phyloP scores from a whole-genome alignment of 148 eudicot species.

The Arctostaphylos glauca region DNA sequence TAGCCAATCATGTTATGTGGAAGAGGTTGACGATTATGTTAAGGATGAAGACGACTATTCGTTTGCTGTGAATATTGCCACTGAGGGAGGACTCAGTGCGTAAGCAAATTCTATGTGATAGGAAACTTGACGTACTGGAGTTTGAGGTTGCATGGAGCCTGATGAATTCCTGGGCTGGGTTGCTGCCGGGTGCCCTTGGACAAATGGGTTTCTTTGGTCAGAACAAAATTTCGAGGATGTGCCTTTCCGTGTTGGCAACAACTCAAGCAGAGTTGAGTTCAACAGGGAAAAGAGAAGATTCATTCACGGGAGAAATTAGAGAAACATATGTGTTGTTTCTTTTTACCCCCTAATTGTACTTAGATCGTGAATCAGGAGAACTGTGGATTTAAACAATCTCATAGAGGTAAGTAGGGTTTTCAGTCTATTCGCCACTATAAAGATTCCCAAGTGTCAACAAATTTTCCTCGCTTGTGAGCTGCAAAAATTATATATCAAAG shows the following conservation, averaged over 20 bases:
- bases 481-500: neutral
- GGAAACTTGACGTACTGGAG: too few relatives aligned
- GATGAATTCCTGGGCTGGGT: neutral
- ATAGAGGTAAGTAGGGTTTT: neutral
- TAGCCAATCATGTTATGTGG: too few relatives aligned
- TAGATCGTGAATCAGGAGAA: neutral
- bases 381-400: neutral
- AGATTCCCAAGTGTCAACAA: neutral
- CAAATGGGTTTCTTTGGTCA: neutral
- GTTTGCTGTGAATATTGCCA: too few relatives aligned
- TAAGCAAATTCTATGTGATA: too few relatives aligned
- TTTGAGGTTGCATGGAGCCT: neutral
- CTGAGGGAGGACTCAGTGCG: neutral
- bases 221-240: neutral
- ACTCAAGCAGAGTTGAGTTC: neutral
- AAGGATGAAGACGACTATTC: too few relatives aligned
- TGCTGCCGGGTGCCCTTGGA: neutral
- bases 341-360: neutral
- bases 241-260: neutral
- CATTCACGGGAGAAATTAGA: neutral
- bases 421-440: neutral
- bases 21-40: too few relatives aligned
- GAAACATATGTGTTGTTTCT: neutral
- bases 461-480: neutral
- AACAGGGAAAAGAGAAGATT: neutral